Conservation (phyloP, 2,329 filamentous ascomycete genomes). For the Botrytis cinerea region DNA sequence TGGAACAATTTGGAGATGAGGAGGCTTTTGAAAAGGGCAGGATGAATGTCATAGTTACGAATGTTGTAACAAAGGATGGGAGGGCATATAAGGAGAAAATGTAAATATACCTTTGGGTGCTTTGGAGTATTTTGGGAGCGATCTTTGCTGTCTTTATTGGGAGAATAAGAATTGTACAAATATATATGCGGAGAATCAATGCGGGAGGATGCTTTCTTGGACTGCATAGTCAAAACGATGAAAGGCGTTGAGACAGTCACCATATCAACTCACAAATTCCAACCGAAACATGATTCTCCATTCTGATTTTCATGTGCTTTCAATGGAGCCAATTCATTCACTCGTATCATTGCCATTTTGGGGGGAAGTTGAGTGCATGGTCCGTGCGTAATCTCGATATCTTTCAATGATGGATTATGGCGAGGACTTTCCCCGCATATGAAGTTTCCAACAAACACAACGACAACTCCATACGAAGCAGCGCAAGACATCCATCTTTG, state of each 20-base stretch:
- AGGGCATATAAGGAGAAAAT: conserved; percentile 5
- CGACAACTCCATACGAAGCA: neutral
- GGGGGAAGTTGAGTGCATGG: neutral
- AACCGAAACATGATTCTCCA: neutral
- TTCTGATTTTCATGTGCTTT: neutral
- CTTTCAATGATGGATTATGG: neutral
- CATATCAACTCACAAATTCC: neutral
- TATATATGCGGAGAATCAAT: neutral
- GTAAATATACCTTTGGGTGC: neutral
- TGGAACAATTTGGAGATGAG: conserved; percentile 11
- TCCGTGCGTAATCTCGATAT: neutral
- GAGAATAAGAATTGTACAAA: neutral
- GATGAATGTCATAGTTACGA: conserved; percentile 12
- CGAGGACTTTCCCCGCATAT: conserved; percentile 9
- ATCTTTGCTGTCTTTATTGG: neutral
- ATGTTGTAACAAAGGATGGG: conserved; percentile 20
- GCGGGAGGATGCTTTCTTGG: no score
- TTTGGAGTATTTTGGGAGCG: neutral
- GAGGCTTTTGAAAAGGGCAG: neutral
- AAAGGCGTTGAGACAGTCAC: neutral
- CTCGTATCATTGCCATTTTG: neutral
- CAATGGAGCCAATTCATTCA: neutral
- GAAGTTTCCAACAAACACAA: neutral
- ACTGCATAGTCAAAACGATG: neutral
- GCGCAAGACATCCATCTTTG: neutral